Evolutionary conservation across 2,329 filamentous ascomycete species (phyloP), one percentile per base, ranked within the genome.

Genomic region (Malbranchea zuffiana): DNA sequence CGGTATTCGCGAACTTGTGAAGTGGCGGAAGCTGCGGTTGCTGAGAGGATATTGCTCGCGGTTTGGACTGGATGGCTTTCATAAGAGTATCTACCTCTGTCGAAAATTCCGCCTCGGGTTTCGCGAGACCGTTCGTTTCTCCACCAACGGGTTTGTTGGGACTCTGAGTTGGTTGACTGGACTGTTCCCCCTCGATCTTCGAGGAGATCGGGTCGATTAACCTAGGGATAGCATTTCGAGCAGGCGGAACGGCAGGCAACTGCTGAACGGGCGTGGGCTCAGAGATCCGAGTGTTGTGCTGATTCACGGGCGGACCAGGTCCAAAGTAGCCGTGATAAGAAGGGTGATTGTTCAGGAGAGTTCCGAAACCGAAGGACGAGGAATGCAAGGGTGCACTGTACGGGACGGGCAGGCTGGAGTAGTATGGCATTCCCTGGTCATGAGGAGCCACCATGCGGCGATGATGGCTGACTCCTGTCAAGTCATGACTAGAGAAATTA

Each of bases 61-160:
- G 60, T 51, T 80, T 82, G 29, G 74, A 66, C 56, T 94, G 86
- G 30, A 95, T 88, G 1, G 80, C 75, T 59, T 80, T 85, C 85
- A 95, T 93, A 27, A 96, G 63, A 27, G 77, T 78, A 55, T 95
- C 87, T 24, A 95, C 78, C 41, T 84, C 75, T 0, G 86, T 94
- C n/a, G 74, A 71, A 55, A 87, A 88, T 42, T 73, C 69, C 25
- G 75, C 62, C n/a, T 72, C 41, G 8, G 41, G 16, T 27, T 40
- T 43, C 7, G 31, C 16, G 18, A 37, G 36, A 11, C 7, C 7
- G 23, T 39, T 43, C 21, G 25, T 17, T 43, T 13, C 16, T 38
- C 35, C 13, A 29, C n/a, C 25, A 18, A 31, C 18, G 33, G 32
- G 33, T 10, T 28, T 25, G 23, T 37, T 29, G 12, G 32, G 41